phyloP scores from a whole-genome alignment of 495 filamentous ascomycete genomes.

The Pyrenula massariospora region DNA sequence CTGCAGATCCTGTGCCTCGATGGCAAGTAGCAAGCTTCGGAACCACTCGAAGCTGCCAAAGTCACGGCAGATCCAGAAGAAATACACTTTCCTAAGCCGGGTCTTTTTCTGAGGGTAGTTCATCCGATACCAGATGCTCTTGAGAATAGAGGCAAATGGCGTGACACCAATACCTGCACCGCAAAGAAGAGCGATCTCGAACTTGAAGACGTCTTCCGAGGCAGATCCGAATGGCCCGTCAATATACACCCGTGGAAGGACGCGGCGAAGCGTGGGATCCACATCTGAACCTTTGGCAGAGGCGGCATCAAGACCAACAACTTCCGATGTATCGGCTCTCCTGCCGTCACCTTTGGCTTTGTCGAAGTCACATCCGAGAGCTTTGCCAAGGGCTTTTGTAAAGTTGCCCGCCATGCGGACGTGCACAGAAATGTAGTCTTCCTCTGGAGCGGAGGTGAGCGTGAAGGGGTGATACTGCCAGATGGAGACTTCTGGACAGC shows the following conservation, averaged over 20 bases:
- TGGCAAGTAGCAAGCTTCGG: constrained; percentile 62
- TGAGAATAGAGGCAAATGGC: constrained; percentile 89
- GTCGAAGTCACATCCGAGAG: constrained; percentile 59
- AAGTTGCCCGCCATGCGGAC: constrained; percentile 63
- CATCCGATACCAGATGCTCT: constrained; percentile 81
- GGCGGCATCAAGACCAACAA: constrained; percentile 52
- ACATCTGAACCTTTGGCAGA: constrained; percentile 35
- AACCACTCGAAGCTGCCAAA: constrained; percentile 78
- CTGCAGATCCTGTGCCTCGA: constrained; percentile 73
- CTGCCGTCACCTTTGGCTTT: constrained; percentile 13
- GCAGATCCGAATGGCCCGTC: constrained; percentile 72
- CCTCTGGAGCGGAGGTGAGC: constrained; percentile 66
- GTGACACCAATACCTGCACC: constrained; percentile 97
- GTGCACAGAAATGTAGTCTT: constrained; percentile 74
- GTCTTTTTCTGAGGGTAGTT: constrained; percentile 69
- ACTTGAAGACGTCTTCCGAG: constrained; percentile 78
- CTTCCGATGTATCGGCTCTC: constrained; percentile 24
- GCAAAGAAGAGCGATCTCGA: constrained; percentile 94
- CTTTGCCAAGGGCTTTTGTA: constrained; percentile 49
- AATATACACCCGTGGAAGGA: constrained; percentile 64
- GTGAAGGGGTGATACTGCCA: constrained; percentile 77
- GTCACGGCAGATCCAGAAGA: constrained; percentile 76
- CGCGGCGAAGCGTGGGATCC: constrained; percentile 55
- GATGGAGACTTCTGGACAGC: constrained; percentile 67
- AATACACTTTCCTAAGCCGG: constrained; percentile 66